phyloP scores from a whole-genome alignment of 1,284 basidiomycete genomes.

The Coriolopsis trogii region DNA sequence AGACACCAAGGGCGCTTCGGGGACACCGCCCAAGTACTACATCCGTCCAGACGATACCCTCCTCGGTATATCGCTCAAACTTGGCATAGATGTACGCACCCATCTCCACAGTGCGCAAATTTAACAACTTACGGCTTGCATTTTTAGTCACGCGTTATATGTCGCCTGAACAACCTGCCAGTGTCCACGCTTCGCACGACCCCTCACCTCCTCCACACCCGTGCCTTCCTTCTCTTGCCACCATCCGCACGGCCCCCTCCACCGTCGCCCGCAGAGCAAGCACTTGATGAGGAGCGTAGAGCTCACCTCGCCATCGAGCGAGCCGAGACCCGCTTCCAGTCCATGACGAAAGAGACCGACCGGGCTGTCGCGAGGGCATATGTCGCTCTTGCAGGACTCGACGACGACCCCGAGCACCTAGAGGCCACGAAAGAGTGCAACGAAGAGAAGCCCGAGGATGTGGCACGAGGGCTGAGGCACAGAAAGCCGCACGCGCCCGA shows the following conservation, averaged over 20 bases:
- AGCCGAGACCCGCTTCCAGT: slow-evolving; percentile 63
- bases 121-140: too few relatives aligned
- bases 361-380: slow-evolving; percentile 67
- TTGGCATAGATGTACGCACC: slow-evolving; percentile 59
- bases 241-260: slow-evolving; percentile 34
- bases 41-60: slow-evolving; percentile 65
- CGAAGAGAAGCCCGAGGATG: slow-evolving; percentile 13
- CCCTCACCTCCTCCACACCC: slow-evolving; percentile 75
- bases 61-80: slow-evolving; percentile 64
- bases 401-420: slow-evolving; percentile 32
- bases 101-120: background rate
- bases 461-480: slow-evolving; percentile 16
- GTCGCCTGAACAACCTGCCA: slow-evolving; percentile 67
- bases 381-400: slow-evolving; percentile 55
- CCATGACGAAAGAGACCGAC: slow-evolving; percentile 69
- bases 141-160: slow-evolving; percentile 60
- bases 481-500: slow-evolving; percentile 9
- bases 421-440: slow-evolving; percentile 39
- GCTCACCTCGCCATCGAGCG: slow-evolving; percentile 51
- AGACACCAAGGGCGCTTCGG: background rate
- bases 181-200: slow-evolving; percentile 67
- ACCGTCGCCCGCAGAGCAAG: slow-evolving; percentile 10
- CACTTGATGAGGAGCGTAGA: slow-evolving; percentile 41
- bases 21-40: slow-evolving; percentile 47
- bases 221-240: slow-evolving; percentile 56